A percentile compares a stretch with the other conserved stretches of the same genome.
These are phyloP conservation scores for Picochlorum sp. DNA, from an alignment of 139 green algal species.

Conservation along the genomic window DNA sequence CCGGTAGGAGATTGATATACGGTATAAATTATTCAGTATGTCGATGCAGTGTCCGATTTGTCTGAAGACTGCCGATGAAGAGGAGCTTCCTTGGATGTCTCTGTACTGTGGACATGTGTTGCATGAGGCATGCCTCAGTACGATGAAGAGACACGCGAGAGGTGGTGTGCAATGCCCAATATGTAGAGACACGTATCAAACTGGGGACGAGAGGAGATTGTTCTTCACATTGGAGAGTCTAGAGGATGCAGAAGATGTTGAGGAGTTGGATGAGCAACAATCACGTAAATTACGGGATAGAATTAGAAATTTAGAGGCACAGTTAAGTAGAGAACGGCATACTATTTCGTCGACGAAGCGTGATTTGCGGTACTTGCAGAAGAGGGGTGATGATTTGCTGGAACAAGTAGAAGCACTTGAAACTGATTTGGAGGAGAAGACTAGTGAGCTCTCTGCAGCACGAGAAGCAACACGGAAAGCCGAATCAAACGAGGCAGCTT, in stretches of 20 bases:
- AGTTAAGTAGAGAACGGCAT: background rate
- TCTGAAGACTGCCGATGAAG: background rate
- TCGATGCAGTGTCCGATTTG: too few species aligned
- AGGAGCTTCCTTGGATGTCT: background rate
- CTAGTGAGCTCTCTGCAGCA: background rate
- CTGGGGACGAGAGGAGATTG: background rate
- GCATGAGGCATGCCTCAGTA: conserved; percentile 14
- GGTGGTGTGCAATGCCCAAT: too few species aligned
- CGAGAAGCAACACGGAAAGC: background rate
- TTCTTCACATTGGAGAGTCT: background rate
- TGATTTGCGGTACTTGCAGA: too few species aligned
- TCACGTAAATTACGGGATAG: background rate
- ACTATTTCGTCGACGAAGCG: background rate
- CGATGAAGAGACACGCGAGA: too few species aligned
- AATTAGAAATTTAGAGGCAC: conserved; percentile 1
- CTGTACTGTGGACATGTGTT: conserved; percentile 25
- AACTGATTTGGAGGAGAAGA: too few species aligned
- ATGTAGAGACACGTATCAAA: too few species aligned
- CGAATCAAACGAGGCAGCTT: background rate
- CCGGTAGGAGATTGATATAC: too few species aligned
- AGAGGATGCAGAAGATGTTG: background rate
- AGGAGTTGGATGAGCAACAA: background rate
- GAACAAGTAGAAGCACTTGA: too few species aligned
- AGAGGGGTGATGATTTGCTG: too few species aligned
- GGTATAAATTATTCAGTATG: too few species aligned